phyloP scores from a whole-genome alignment of 2,329 filamentous ascomycete genomes.

The Trichoderma brevicompactum region DNA sequence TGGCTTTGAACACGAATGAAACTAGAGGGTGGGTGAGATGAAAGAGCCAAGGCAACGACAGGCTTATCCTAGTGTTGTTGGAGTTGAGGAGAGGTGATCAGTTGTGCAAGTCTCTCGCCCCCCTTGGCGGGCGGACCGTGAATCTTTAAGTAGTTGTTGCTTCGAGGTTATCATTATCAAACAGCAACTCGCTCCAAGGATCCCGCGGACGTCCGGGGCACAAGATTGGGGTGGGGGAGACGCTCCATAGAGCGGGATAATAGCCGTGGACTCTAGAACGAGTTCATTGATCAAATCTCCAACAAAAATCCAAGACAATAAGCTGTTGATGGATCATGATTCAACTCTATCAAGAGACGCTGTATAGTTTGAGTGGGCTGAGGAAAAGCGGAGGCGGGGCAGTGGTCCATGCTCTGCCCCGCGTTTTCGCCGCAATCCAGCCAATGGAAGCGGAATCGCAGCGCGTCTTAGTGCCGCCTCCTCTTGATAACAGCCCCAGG shows the following conservation, averaged over 20 bases:
- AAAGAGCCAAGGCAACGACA: neutral
- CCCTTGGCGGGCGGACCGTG: neutral
- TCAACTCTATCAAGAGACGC: neutral
- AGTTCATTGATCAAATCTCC: neutral
- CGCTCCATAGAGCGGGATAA: neutral
- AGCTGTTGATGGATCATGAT: neutral
- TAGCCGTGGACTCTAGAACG: neutral
- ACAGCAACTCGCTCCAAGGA: neutral
- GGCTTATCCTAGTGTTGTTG: neutral
- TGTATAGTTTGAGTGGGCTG: neutral
- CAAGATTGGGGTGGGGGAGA: neutral
- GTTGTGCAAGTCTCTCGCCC: neutral
- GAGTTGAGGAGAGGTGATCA: neutral
- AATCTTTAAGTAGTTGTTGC: slow-evolving; percentile 20
- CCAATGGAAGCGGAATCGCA: slow-evolving; percentile 6
- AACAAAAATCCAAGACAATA: neutral
- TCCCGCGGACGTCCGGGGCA: neutral
- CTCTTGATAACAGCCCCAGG: slow-evolving; percentile 4
- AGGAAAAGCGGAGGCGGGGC: slow-evolving; percentile 5
- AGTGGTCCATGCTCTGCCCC: slow-evolving; percentile 6
- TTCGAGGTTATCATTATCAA: neutral
- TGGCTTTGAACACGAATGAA: neutral
- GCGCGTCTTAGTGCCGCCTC: neutral
- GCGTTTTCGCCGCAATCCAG: slow-evolving; percentile 5
- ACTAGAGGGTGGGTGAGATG: neutral